phyloP scores from a whole-genome alignment of 768 basidiomycete species.

The Rhizopogon sp. region DNA sequence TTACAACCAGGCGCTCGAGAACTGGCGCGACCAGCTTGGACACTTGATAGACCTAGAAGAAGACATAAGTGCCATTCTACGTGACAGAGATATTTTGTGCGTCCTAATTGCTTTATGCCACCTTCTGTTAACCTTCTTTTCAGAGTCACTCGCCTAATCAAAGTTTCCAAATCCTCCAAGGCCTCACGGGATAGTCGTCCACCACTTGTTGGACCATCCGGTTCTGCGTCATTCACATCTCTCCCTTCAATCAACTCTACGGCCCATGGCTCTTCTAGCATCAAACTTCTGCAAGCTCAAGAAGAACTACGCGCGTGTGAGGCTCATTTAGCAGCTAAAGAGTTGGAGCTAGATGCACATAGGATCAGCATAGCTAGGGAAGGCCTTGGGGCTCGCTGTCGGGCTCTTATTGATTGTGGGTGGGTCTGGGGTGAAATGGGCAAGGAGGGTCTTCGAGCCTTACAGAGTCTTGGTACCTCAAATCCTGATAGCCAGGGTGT shows the following conservation, averaged over 20 bases:
- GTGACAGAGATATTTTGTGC: slow-evolving; percentile 81
- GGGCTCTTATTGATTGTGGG: slow-evolving; percentile 66
- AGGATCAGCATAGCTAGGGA: slow-evolving; percentile 54
- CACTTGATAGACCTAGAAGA: slow-evolving; percentile 65
- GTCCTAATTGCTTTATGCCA: slow-evolving; percentile 20
- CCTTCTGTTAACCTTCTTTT: neutral
- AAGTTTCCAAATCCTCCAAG: slow-evolving; percentile 59
- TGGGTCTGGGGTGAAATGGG: slow-evolving; percentile 67
- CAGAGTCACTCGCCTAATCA: slow-evolving; percentile 77
- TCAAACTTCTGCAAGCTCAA: slow-evolving; percentile 63
- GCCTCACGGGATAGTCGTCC: slow-evolving; percentile 33
- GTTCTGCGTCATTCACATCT: slow-evolving; percentile 42
- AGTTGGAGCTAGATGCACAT: slow-evolving; percentile 51
- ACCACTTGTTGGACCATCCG: slow-evolving; percentile 22
- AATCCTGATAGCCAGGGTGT: slow-evolving; percentile 1
- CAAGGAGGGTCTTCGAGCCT: slow-evolving; percentile 43
- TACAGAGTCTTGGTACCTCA: slow-evolving; percentile 13
- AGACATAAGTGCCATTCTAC: slow-evolving; percentile 61
- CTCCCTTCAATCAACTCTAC: slow-evolving; percentile 28
- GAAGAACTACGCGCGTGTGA: slow-evolving; percentile 82
- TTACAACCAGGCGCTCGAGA: slow-evolving; percentile 57
- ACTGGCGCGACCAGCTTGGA: slow-evolving; percentile 59
- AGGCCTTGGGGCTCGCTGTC: slow-evolving; percentile 58
- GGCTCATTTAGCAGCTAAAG: slow-evolving; percentile 62
- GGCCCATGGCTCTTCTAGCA: slow-evolving; percentile 13